These are phyloP conservation scores for Eimeria acervulina DNA, from an alignment of 169 alveolate genomes.

Conservation along the genomic window DNA sequence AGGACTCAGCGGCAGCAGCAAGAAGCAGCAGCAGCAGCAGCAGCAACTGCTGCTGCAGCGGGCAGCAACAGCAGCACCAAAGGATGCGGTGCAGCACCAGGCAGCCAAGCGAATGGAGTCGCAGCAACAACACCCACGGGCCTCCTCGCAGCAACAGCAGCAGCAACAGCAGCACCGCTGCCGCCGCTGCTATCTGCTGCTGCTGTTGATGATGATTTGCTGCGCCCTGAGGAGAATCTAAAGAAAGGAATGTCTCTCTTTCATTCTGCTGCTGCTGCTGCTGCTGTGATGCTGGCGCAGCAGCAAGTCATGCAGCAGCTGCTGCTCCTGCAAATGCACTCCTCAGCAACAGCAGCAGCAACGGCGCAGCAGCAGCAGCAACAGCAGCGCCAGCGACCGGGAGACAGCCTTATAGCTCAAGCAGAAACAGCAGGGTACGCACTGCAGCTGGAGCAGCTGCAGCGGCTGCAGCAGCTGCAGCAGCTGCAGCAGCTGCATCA, in stretches of 20 bases:
- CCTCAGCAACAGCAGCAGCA: slow-evolving; percentile 68
- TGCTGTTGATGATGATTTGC: slow-evolving; percentile 35
- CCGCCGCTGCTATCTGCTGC: slow-evolving; percentile 73
- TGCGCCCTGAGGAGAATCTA: slow-evolving; percentile 24
- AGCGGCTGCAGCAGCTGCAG: slow-evolving; percentile 78
- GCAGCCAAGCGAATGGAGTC: neutral
- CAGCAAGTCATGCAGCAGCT: slow-evolving; percentile 77
- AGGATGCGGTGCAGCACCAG: neutral
- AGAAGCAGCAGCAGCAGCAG: slow-evolving; percentile 69
- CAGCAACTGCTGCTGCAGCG: slow-evolving; percentile 7
- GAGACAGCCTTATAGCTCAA: slow-evolving; percentile 26
- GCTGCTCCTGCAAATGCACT: slow-evolving; percentile 71
- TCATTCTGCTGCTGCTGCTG: slow-evolving; percentile 74
- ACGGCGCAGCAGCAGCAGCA: slow-evolving; percentile 68
- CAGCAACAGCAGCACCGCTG: slow-evolving; percentile 53
- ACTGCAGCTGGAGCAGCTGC: slow-evolving; percentile 75
- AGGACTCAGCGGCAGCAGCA: slow-evolving; percentile 77
- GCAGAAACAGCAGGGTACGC: slow-evolving; percentile 69
- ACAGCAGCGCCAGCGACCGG: slow-evolving; percentile 44
- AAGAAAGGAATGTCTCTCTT: slow-evolving; percentile 61
- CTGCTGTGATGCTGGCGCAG: slow-evolving; percentile 69
- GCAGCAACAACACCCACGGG: slow-evolving; percentile 53
- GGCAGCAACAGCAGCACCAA: slow-evolving; percentile 6
- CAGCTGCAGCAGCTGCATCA: slow-evolving; percentile 77
- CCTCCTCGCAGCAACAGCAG: slow-evolving; percentile 49